Evolutionary conservation across 495 filamentous ascomycete genomes (phyloP).

Genomic region (Saxophila tyrrhenica): DNA sequence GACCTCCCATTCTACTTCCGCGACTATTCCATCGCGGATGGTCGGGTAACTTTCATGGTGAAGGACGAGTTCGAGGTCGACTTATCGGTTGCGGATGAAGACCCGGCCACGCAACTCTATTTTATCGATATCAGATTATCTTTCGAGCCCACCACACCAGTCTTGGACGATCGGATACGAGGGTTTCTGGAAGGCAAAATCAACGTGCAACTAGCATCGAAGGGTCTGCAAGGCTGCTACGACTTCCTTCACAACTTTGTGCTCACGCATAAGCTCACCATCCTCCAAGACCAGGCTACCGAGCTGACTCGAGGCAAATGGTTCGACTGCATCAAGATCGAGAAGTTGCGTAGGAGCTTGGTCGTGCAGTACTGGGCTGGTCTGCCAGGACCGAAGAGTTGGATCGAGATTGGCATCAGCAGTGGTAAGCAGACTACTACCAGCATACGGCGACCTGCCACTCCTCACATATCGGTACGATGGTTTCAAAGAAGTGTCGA

Average conservation of each 20-base stretch:
- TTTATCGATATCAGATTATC: conserved; percentile 85
- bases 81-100: conserved; percentile 73
- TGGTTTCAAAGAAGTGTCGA: conserved; percentile 80
- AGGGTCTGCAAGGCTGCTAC: conserved; percentile 67
- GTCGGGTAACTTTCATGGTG: conserved; percentile 76
- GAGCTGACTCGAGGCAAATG: conserved; percentile 57
- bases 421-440: conserved; percentile 43
- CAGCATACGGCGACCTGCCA: conserved; percentile 28
- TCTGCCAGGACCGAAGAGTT: conserved; percentile 59
- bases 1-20: conserved; percentile 64
- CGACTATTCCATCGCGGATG: conserved; percentile 62
- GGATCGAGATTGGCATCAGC: conserved; percentile 76
- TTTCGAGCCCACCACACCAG: conserved; percentile 55
- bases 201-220: conserved; percentile 52
- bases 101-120: conserved; percentile 68
- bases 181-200: conserved; percentile 54
- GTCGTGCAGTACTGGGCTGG: conserved; percentile 83
- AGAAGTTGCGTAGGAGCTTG: conserved; percentile 64
- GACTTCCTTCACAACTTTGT: conserved; percentile 73
- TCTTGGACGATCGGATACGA: conserved; percentile 47
- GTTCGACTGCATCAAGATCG: conserved; percentile 62
- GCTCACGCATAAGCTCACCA: conserved; percentile 74
- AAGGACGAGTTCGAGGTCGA: conserved; percentile 85
- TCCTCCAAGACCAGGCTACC: conserved; percentile 62
- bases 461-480: conserved; percentile 51